Base-by-base conservation (phyloP, 2,329 filamentous ascomycete species). In the Talaromyces sp. region DNA sequence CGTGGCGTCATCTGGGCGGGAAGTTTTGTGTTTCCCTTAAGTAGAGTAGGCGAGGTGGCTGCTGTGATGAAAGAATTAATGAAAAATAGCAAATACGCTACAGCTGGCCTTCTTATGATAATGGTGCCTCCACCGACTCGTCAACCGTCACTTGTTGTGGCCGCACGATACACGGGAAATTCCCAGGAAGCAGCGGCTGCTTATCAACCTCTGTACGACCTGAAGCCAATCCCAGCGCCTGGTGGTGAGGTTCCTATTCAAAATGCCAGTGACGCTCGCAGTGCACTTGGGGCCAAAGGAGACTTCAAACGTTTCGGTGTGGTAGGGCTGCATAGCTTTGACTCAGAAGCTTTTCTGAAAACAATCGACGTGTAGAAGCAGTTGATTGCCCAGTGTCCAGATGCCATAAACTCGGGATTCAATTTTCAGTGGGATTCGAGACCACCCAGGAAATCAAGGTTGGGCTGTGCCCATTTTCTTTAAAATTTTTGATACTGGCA, bases 101-200 rank as follows among this genome's bases (percentile, higher is more conserved):
- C 66, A 24, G 64, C 66, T 19, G 69, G 69, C 11, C 54, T 68
- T 3, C 54, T 70, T 9, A 68, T 70, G 66, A 50, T 67, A 33
- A 65, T 49, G 60, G 68, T 72, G n/a, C 69, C 71, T 49, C 71
- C 72, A 11, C 73, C 69, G 19, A 60, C 70, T 67, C 71, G 70
- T 5, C 75, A 63, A n/a, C 73, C 69, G 52, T 76, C 75, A 59
- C 13, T 69, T 27, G 45, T 67, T 50, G 57, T 69, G 33, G 56
- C 64, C 1, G 64, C 67, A n/a, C 63, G 66, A 19, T 63, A 63
- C 58, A 68, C 60, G n/a, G 67, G 67, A 10, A 52, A 66, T 62
- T 64, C 45, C 31, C 11, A 63, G 56, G 56, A 59, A 45, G 50
- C 64, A 45, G 19, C 56, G 19, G 35, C 66, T 39, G 69, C 68